Percentiles rank a stretch among this genome's conserved stretches.
Evolutionary conservation across 2,329 filamentous ascomycete genomes (phyloP).

Genomic region (Phyllosticta capitalensis): DNA sequence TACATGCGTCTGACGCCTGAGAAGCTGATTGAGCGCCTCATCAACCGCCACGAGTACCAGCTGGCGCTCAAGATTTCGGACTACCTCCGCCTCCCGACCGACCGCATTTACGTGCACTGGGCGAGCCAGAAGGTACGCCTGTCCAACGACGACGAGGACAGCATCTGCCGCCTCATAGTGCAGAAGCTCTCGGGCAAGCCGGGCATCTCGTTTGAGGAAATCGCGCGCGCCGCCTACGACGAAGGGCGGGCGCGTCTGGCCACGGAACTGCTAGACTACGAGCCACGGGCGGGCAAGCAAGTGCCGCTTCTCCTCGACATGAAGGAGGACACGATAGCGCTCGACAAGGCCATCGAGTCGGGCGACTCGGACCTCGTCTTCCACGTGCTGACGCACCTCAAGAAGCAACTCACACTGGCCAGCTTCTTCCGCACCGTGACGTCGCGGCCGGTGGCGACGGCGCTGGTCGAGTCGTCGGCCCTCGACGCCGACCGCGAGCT

Average conservation of each 20-base stretch:
- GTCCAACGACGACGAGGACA: constrained; percentile 77
- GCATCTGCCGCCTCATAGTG: constrained; percentile 77
- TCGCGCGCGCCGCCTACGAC: constrained; percentile 86
- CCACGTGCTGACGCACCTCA: constrained; percentile 77
- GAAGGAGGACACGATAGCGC: constrained; percentile 88
- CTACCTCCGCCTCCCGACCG: constrained; percentile 75
- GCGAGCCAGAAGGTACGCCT: constrained; percentile 86
- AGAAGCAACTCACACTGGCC: constrained; percentile 81
- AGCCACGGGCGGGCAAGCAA: constrained; percentile 89
- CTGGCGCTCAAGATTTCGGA: constrained; percentile 81
- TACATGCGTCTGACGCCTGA: constrained; percentile 86
- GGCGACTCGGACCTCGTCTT: constrained; percentile 91
- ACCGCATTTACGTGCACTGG: constrained; percentile 94
- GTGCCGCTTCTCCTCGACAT: constrained; percentile 87
- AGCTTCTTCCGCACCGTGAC: constrained; percentile 91
- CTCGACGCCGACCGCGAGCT: constrained; percentile 68
- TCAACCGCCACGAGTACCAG: constrained; percentile 84
- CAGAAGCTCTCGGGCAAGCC: constrained; percentile 77
- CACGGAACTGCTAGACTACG: constrained; percentile 83
- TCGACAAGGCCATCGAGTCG: constrained; percentile 94
- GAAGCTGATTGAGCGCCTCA: constrained; percentile 71
- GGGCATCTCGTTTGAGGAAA: constrained; percentile 91
- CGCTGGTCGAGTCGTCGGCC: constrained; percentile 80
- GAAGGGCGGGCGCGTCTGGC: constrained; percentile 85
- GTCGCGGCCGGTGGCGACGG: constrained; percentile 71